Evolutionary conservation across 306 rosid species (phyloP), one percentile per base, ranked within the genome.

Genomic region (Vachellia pachyceras): DNA sequence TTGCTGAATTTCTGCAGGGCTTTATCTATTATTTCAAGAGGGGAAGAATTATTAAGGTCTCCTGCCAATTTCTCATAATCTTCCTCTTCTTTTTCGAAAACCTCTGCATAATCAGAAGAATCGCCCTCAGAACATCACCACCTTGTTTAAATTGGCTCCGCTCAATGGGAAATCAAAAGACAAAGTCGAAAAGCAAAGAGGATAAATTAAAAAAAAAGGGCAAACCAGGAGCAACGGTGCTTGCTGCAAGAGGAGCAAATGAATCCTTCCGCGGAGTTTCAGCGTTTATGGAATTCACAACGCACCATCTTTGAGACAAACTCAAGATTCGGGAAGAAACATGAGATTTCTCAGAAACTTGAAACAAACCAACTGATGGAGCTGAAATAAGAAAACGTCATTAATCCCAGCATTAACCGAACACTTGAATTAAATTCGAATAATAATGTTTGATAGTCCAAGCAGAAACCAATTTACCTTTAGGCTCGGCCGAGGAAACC

Each of bases 1-100:
- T 86, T 73, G 66, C 97, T 97, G 46, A 92, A 92, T 79, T 79
- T 88, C 84, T 87, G 88, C 15, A 94, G 94, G 49, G 97, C 98
- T 71, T 49, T 87, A 35, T 92, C 94, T 82, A 94, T 94, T 20
- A 94, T 86, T 80, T 90, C 84, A 78, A 92, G 92, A 75, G 98
- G 98, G 11, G 96, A 94, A 82, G 97, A 94, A 84, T 81, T 88
- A 55, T 72, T 86, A 25, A 94, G 96, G 44, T 79, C 86, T 55
- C 46, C 54, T 0, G 94, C 94, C 80, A 92, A 86, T 58, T 75
- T 80, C 29, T 76, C 85, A 70, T 17, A 79, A 79, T 94, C 85
- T 46, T 82, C 89, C 82, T 89, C 90, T 6, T 65, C 79, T 25
- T 84, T 79, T 69, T 84, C 88, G 5, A 0, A 74, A 61, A 77